These are phyloP conservation scores for Alternaria brassicae DNA, from an alignment of 2,329 filamentous ascomycete genomes.

Conservation along the genomic window DNA sequence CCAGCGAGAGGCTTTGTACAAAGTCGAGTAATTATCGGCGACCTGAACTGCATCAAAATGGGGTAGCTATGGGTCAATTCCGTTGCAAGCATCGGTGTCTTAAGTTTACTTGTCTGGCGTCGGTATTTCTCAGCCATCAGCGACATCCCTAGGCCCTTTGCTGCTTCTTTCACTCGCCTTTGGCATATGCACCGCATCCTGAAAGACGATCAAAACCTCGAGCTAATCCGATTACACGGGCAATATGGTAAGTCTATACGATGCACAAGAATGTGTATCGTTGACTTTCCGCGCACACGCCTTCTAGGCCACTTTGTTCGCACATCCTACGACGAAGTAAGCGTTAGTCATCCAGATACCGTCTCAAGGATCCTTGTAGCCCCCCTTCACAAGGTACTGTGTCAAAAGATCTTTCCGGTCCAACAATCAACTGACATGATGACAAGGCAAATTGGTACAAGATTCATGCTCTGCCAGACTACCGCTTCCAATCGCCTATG, in stretches of 20 bases:
- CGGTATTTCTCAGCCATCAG: conserved; percentile 58
- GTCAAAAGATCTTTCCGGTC: background rate
- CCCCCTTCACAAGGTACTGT: conserved; percentile 43
- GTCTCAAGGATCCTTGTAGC: conserved; percentile 48
- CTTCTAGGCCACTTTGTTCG: conserved; percentile 49
- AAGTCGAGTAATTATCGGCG: no score
- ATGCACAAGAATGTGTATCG: background rate
- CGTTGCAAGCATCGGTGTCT: background rate
- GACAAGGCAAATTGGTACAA: conserved; percentile 44
- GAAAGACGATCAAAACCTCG: conserved; percentile 48
- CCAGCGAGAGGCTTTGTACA: background rate
- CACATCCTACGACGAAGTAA: conserved; percentile 55
- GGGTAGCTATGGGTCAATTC: background rate
- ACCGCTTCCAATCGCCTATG: conserved; percentile 52
- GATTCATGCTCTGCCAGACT: conserved; percentile 51
- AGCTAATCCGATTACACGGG: conserved; percentile 46
- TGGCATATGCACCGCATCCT: conserved; percentile 51
- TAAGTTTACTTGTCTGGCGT: conserved; percentile 14
- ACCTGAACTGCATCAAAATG: background rate
- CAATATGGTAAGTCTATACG: conserved; percentile 45
- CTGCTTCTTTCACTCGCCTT: conserved; percentile 48
- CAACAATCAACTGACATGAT: background rate
- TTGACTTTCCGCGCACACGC: conserved; percentile 24
- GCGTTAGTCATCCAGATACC: conserved; percentile 53
- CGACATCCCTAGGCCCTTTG: conserved; percentile 53